Conservation (phyloP, 2,329 filamentous ascomycete species). For the Aspergillus sp. region DNA sequence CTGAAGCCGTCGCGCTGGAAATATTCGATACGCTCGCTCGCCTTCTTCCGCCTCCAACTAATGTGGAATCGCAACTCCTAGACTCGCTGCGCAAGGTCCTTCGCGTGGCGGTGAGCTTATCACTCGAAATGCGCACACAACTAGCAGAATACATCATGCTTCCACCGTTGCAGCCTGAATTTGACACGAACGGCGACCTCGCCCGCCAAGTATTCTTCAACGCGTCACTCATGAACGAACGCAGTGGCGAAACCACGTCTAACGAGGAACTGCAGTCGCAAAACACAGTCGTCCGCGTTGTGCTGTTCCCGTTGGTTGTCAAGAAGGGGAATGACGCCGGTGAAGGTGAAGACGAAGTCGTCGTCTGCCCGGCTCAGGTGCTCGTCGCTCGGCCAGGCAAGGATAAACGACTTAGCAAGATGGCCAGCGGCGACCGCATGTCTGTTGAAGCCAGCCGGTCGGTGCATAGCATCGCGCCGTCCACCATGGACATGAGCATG, state of each 20-base stretch:
- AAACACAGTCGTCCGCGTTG: slow-evolving; percentile 78
- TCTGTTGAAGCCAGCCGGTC: slow-evolving; percentile 41
- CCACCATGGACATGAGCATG: slow-evolving; percentile 29
- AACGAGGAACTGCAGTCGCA: slow-evolving; percentile 80
- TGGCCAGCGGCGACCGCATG: slow-evolving; percentile 44
- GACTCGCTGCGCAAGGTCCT: slow-evolving; percentile 85
- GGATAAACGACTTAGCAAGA: slow-evolving; percentile 40
- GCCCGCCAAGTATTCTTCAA: slow-evolving; percentile 88
- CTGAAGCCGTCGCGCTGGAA: slow-evolving; percentile 91
- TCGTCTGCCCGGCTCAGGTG: slow-evolving; percentile 93
- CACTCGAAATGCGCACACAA: slow-evolving; percentile 96
- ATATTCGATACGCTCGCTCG: slow-evolving; percentile 80
- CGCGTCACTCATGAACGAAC: slow-evolving; percentile 90
- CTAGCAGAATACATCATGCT: slow-evolving; percentile 98
- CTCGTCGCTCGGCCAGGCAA: slow-evolving; percentile 64
- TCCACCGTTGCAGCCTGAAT: slow-evolving; percentile 89
- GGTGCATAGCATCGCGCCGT: slow-evolving; percentile 44
- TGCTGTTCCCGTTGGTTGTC: slow-evolving; percentile 93
- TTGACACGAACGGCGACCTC: slow-evolving; percentile 89
- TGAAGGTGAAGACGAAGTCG: slow-evolving; percentile 87
- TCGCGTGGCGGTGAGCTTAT: slow-evolving; percentile 81
- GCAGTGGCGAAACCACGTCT: slow-evolving; percentile 66
- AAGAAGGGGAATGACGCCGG: slow-evolving; percentile 91
- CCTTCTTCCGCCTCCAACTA: slow-evolving; percentile 81
- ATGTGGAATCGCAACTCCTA: slow-evolving; percentile 77